phyloP scores from a whole-genome alignment of 805 yeast species.

The Kregervanrija delftensis region DNA sequence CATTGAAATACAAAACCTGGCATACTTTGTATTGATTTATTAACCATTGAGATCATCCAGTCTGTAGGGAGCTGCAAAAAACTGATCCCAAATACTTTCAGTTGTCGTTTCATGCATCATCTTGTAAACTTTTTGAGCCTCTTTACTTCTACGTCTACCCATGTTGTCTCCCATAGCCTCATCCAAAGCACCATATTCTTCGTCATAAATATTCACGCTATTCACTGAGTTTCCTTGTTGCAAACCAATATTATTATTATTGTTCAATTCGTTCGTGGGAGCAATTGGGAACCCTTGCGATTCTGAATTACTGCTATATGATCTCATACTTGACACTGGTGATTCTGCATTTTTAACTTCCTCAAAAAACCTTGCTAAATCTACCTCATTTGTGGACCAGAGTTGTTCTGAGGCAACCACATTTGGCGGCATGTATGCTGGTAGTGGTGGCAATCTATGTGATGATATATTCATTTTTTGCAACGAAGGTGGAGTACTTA shows the following conservation, averaged over 20 bases:
- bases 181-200: background rate
- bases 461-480: no score
- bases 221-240: no score
- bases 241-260: no score
- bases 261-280: background rate
- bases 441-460: no score
- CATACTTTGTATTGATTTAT: background rate
- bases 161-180: background rate
- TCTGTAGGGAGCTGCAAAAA: constrained; percentile 31
- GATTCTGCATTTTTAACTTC: constrained; percentile 33
- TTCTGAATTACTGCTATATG: constrained; percentile 8
- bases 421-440: no score
- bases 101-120: constrained; percentile 57
- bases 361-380: constrained; percentile 41
- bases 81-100: constrained; percentile 66
- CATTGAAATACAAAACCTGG: background rate
- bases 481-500: no score
- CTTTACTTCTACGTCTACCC: constrained; percentile 22
- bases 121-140: constrained; percentile 52
- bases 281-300: background rate
- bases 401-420: background rate
- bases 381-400: constrained; percentile 31
- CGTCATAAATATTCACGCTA: background rate
- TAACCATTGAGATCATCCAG: constrained; percentile 9
- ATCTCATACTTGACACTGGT: constrained; percentile 19